phyloP scores from a whole-genome alignment of 306 rosid species.

The Alnus rubra region DNA sequence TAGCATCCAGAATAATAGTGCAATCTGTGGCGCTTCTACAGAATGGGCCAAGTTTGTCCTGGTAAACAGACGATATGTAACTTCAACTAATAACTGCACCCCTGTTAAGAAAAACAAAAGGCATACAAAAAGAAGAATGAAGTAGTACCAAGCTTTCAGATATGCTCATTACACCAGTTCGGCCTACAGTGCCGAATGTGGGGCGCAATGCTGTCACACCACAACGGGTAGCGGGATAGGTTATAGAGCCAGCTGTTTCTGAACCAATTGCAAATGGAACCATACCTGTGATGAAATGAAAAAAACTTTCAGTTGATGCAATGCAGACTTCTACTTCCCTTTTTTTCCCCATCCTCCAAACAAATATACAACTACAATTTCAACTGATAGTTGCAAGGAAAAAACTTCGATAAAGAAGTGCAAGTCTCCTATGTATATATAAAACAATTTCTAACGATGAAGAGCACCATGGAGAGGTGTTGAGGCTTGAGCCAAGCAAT shows the following conservation, averaged over 20 bases:
- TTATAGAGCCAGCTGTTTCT: conserved; percentile 76
- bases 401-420: background rate
- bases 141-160: conserved; percentile 73
- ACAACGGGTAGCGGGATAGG: conserved; percentile 69
- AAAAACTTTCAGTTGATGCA: conserved; percentile 3
- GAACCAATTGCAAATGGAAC: conserved; percentile 85
- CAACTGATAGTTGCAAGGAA: background rate
- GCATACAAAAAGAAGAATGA: conserved; percentile 5
- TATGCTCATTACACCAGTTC: conserved; percentile 83
- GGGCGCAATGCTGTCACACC: conserved; percentile 78
- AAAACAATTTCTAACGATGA: conserved; percentile 13
- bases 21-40: conserved; percentile 78
- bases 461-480: conserved; percentile 5
- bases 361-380: background rate
- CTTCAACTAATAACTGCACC: conserved; percentile 13
- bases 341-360: too few relatives aligned
- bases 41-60: conserved; percentile 83
- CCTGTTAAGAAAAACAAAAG: background rate
- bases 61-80: conserved; percentile 33
- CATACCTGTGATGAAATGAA: conserved; percentile 49
- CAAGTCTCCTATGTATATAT: background rate
- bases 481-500: background rate
- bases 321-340: background rate
- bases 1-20: conserved; percentile 56
- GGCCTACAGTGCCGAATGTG: conserved; percentile 70